These are phyloP conservation scores for Logfia minima DNA, from an alignment of 129 eudicot genomes.

Conservation along the genomic window DNA sequence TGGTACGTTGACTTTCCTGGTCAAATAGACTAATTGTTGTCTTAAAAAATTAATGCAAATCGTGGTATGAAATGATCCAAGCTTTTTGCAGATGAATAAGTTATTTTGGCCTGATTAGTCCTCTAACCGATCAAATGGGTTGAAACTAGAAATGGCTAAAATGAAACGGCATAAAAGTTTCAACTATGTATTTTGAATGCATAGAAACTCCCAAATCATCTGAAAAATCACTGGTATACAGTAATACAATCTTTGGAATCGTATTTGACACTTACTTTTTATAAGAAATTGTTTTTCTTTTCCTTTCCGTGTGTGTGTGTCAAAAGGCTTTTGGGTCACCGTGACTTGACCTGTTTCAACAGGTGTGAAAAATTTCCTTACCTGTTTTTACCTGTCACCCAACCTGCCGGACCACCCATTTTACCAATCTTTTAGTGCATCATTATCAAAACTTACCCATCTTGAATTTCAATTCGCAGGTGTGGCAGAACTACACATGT, in stretches of 20 bases:
- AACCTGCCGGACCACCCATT: not conserved
- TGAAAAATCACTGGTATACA: not conserved
- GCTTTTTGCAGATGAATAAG: not conserved
- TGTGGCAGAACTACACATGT: slow-evolving; percentile 84
- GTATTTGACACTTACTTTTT: too few species aligned
- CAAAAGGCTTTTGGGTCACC: not conserved
- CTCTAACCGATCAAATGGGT: not conserved
- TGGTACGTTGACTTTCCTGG: slow-evolving; percentile 44
- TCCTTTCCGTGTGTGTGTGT: too few species aligned
- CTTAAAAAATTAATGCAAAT: not conserved
- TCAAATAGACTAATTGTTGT: not conserved
- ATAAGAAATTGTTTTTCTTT: too few species aligned
- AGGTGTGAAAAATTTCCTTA: not conserved
- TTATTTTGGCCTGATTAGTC: slow-evolving; percentile 19
- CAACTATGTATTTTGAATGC: not conserved
- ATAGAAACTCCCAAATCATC: not conserved
- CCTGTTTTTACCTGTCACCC: not conserved
- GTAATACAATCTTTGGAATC: too few species aligned
- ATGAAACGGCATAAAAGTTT: not conserved
- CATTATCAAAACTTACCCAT: not conserved
- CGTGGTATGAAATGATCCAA: not conserved
- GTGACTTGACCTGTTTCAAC: not conserved
- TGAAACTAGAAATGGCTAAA: too few species aligned
- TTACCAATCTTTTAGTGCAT: not conserved
- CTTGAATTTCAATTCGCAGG: slow-evolving; percentile 41